Evolutionary conservation across 1,284 basidiomycete genomes (phyloP), one percentile per base, ranked within the genome.

Genomic region (Wolfiporia cocos): DNA sequence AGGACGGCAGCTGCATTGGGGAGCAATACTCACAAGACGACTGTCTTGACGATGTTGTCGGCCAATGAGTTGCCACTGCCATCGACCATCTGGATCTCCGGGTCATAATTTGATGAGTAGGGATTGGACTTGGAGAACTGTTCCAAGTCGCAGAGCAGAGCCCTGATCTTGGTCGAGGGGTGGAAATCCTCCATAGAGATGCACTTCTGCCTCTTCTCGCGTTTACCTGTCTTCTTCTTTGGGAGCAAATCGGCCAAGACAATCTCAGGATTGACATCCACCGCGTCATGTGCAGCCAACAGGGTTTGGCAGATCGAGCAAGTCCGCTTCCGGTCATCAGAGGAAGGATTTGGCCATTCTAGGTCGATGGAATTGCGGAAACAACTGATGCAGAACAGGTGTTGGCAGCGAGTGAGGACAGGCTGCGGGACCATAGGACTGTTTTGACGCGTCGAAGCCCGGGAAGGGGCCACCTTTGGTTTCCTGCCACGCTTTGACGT

Each of bases 371-470:
- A 77, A 44, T 69, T 67, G 37, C 82, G 78, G 73, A 92, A 96
- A 65, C 93, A 97, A 15, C 66, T 66, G 6, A 83, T 56, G 58
- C 93, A 97, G 63, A 90, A 94, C 23, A 98, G 70, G 63, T 99
- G 96, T 57, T 92, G 88, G 64, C 96, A 99, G 44, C 86, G 79
- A 5, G 96, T 97, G 55, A 99, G 64, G 37, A 96, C 30, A 66
- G 80, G 74, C 15, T 72, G 75, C 4, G 73, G 69, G 10, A 59
- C 60, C 18, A 70, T 68, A 5, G 86, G 84, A 53, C 81, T 86
- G 53, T 68, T 86, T 35, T 78, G 76, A 33, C 84, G 76, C 28
- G 82, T 88, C 1, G 81, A 72, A 0, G 67, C 68, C n/a, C 83
- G 78, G 31, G 85, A 86, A 20, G 66, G 48, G 5, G 65, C 39